Evolutionary conservation across 345 rosid species (phyloP), one percentile per base, ranked within the genome.

Genomic region (Kandelia obovata): DNA sequence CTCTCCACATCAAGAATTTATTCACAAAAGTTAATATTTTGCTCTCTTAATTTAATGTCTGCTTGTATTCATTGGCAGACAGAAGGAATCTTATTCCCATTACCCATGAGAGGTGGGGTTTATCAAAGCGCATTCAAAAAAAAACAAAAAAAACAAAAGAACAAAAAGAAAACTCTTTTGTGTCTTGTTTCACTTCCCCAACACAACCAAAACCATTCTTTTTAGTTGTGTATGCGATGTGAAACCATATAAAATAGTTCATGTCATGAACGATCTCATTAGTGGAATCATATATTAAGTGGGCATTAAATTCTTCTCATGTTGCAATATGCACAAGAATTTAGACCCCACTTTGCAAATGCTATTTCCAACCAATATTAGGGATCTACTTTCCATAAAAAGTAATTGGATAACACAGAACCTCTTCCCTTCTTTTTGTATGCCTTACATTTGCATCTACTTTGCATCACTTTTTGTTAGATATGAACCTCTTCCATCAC

Each of bases 21-120:
- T 39, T 10, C 16, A 39, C 47, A 39, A 11, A 39, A 39, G 47
- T 39, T 11, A 10, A 39, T 11, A 39, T 39, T 39, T 9, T 39
- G 47, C 47, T 11, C 47, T 9, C 47, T 9, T 9, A 34, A 39
- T 39, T 39, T 10, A 39, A 39, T 39, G 47, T 56, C 58, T 47
- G 57, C 62, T 73, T 71, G 68, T 61, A 59, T n/a, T 31, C 11
- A 63, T 71, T 78, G 82, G 83, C n/a, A 65, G 73, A 70, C 78
- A 78, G 15, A 68, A 71, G 64, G 81, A 80, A 76, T 78, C 82
- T 77, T 74, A 61, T 74, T 68, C 84, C 58, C 72, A 62, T 70
- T 37, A 47, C 64, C 77, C 82, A 62, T 57, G 58, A 69, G 76
- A 75, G 72, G 71, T 61, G 64, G 76, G 37, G 49, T 70, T 70